phyloP scores from a whole-genome alignment of 129 eudicot species.

The Silybum marianum region DNA sequence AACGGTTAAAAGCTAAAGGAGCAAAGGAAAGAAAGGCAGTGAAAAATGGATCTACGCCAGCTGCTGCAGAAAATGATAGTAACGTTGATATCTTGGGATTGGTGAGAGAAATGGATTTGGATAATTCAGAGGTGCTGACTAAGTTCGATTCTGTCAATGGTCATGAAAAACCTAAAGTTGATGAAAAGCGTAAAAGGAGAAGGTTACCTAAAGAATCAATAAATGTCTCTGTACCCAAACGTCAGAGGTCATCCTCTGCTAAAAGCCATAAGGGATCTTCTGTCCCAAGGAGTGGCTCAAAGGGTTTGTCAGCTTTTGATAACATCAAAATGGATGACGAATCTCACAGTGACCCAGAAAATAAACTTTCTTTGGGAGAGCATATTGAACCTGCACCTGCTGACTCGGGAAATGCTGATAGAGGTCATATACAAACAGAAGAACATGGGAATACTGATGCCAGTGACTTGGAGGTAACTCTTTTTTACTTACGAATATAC shows the following conservation, averaged over 20 bases:
- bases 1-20: constrained; percentile 77
- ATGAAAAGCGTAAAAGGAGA: constrained; percentile 49
- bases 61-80: constrained; percentile 42
- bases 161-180: constrained; percentile 36
- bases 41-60: constrained; percentile 46
- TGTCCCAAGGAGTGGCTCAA: constrained; percentile 18
- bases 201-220: constrained; percentile 41
- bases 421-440: constrained; percentile 37
- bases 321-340: constrained; percentile 50
- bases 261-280: constrained; percentile 34
- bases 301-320: constrained; percentile 43
- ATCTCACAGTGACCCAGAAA: constrained; percentile 37
- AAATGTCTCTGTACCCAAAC: constrained; percentile 59
- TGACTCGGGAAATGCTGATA: constrained; percentile 38
- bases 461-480: constrained; percentile 49
- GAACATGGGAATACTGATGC: constrained; percentile 37
- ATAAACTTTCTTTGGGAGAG: constrained; percentile 29
- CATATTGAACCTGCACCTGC: constrained; percentile 35
- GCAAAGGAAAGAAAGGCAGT: constrained; percentile 58
- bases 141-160: constrained; percentile 58
- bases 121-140: constrained; percentile 39
- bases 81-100: constrained; percentile 62
- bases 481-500: background rate
- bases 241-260: constrained; percentile 57
- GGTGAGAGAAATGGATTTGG: constrained; percentile 71